These are phyloP conservation scores for Primulina tabacum DNA, from an alignment of 257 asterid genomes.

Conservation along the genomic window DNA sequence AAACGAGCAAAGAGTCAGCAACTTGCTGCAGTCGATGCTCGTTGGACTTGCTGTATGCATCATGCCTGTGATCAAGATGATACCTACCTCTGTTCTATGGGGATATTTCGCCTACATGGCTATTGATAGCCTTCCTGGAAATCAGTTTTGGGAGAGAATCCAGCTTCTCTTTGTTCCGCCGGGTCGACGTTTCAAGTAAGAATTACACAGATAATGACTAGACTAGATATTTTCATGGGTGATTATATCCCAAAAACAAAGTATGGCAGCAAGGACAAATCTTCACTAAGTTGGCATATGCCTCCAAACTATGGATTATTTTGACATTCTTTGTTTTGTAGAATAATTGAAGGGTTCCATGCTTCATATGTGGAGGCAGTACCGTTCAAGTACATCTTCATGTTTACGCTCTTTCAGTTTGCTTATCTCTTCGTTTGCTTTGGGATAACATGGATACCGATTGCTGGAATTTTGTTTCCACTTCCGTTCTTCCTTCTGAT, in stretches of 20 bases:
- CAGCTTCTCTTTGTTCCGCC: constrained; percentile 51
- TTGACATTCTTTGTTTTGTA: constrained; percentile 20
- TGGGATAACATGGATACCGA: constrained; percentile 65
- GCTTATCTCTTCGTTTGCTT: constrained; percentile 41
- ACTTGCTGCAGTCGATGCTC: constrained; percentile 49
- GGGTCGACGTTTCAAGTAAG: constrained; percentile 49
- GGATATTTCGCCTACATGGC: constrained; percentile 73
- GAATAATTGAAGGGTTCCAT: constrained; percentile 46
- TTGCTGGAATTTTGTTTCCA: constrained; percentile 63
- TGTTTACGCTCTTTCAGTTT: constrained; percentile 52
- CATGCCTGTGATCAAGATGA: constrained; percentile 48
- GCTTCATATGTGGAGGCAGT: constrained; percentile 59
- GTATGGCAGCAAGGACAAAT: background rate
- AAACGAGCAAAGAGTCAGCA: constrained; percentile 67
- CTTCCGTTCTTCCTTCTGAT: constrained; percentile 57
- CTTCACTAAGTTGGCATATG: background rate
- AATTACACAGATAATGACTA: too few relatives aligned
- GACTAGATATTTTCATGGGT: background rate
- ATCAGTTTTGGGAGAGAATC: constrained; percentile 58
- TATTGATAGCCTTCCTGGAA: constrained; percentile 62
- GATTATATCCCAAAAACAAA: background rate
- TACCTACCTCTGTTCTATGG: constrained; percentile 65
- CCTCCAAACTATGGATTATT: background rate
- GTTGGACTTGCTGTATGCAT: constrained; percentile 49
- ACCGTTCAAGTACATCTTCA: constrained; percentile 45